Evolutionary conservation across 2,329 filamentous ascomycete genomes (phyloP).

Genomic region (Phaeosphaeriaceae sp.): DNA sequence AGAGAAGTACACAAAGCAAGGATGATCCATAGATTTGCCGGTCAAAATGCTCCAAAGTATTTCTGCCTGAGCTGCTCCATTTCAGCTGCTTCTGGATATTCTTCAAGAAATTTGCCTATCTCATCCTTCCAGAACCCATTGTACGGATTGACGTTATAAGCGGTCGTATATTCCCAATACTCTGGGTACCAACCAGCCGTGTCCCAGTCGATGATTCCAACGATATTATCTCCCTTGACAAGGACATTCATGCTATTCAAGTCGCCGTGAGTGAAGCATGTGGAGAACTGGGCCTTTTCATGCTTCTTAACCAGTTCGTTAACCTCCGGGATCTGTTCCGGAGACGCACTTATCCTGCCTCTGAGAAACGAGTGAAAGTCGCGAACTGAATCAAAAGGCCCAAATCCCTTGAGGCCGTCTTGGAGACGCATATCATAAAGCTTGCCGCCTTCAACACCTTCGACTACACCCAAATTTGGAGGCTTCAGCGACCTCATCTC

Average conservation of each 20-base stretch:
- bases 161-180: slow-evolving; percentile 7
- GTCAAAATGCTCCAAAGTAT: background rate
- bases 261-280: slow-evolving; percentile 17
- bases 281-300: no score
- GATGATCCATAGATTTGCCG: background rate
- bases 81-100: background rate
- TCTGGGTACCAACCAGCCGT: slow-evolving; percentile 8
- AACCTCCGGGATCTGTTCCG: no score
- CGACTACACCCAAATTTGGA: no score
- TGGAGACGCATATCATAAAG: no score
- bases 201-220: slow-evolving; percentile 8
- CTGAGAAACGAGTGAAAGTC: no score
- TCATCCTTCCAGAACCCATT: background rate
- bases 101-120: background rate
- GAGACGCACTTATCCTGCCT: no score
- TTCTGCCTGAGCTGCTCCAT: background rate
- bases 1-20: no score
- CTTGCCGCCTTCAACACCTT: no score
- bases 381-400: no score
- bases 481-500: no score
- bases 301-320: no score
- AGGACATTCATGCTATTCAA: slow-evolving; percentile 19
- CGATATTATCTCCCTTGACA: slow-evolving; percentile 9
- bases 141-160: background rate
- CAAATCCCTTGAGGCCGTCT: no score